phyloP scores from a whole-genome alignment of 805 yeast genomes.

The Wickerhamomyces ciferrii region DNA sequence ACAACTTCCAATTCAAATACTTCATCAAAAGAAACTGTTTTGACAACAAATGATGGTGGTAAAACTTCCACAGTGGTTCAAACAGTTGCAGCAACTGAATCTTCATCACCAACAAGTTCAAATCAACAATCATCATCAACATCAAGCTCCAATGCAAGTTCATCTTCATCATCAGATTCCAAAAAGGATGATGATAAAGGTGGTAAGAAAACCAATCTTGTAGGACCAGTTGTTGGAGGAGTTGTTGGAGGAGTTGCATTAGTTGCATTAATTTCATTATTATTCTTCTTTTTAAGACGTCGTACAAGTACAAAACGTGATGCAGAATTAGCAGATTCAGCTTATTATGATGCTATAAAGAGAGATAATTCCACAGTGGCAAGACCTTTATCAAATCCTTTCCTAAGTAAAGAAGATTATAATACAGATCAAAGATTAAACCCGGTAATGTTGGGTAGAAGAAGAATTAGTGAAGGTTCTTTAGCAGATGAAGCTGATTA shows the following conservation, averaged over 20 bases:
- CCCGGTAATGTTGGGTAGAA: constrained; percentile 75
- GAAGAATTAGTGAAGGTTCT: constrained; percentile 81
- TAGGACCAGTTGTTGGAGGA: constrained; percentile 61
- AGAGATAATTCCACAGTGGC: constrained; percentile 31
- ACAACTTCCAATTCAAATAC: constrained; percentile 17
- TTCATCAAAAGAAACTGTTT: constrained; percentile 11
- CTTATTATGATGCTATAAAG: constrained; percentile 52
- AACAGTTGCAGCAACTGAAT: constrained; percentile 12
- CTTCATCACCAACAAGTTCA: neutral
- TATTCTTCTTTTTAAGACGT: constrained; percentile 33
- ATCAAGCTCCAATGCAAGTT: constrained; percentile 13
- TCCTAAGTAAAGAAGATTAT: constrained; percentile 54
- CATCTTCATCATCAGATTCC: constrained; percentile 22
- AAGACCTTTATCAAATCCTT: constrained; percentile 49
- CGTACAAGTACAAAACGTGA: constrained; percentile 28
- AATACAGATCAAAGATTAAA: constrained; percentile 62
- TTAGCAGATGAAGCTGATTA: constrained; percentile 84
- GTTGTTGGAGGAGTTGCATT: constrained; percentile 54
- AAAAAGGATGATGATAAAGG: neutral
- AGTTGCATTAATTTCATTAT: constrained; percentile 32
- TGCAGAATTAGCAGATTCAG: constrained; percentile 48
- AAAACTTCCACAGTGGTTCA: constrained; percentile 18
- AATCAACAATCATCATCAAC: constrained; percentile 4
- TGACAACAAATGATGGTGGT: constrained; percentile 7
- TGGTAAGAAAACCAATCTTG: constrained; percentile 20